Evolutionary conservation across 768 basidiomycete genomes (phyloP), one percentile per base, ranked within the genome.

Genomic region (Wakefieldia striispora): DNA sequence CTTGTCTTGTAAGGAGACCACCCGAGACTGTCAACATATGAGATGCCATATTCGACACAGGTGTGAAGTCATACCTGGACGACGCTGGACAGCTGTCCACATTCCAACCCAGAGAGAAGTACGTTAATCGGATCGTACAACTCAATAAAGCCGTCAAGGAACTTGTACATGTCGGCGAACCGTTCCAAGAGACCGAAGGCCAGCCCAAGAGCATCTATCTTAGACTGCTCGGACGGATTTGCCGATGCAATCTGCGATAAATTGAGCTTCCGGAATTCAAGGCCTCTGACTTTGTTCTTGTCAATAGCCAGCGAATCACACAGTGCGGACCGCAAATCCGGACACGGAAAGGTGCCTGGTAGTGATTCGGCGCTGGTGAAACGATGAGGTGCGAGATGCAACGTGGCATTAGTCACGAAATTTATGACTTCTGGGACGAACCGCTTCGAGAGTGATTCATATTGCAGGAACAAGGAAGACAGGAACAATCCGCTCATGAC

Each of bases 391-490:
- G 83, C 80, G 13, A 98, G 76, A 61, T 89, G 81, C 27, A 92
- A 72, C 34, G 92, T 66, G 12, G 82, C 64, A 54, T 86, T 86
- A 31, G 83, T 67, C 37, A 89, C 60, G 68, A 98, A 97, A 65
- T 88, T 95, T 47, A 91, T 63, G 7, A 81, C 88, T 68, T 99
- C 97, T 0, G 97, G 97, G 4, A 95, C 81, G 23, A 94, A 71
- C 17, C 95, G 83, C 60, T 91, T 91, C 3, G 93, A 95, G 23
- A 90, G 68, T 34, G 69, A 64, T 71, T 98, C 95, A 60, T 86
- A 98, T 69, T 97, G 84, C 29, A 85, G 67, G 64, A 91, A 83
- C 3, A 98, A 71, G 2, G 91, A 88, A 65, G 86, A 91, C 19
- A 98, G 71, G 74, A 97, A 97, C 36, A 97, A 70, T 1, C 97